phyloP scores from a whole-genome alignment of 208 protist genomes.

The Borovskyia barvae region DNA sequence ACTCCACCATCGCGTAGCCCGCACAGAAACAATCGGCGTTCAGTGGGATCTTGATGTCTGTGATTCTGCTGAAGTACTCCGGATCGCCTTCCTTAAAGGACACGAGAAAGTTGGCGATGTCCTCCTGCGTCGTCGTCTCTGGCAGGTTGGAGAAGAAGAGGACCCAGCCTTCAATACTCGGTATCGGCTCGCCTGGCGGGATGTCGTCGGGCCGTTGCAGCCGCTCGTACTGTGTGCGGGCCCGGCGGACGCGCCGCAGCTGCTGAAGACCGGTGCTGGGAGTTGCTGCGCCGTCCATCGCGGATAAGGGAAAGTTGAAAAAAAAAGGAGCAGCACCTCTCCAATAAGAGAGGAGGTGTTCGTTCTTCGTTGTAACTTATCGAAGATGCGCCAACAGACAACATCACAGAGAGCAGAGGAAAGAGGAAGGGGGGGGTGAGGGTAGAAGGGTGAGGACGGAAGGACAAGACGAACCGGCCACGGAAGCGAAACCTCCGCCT shows the following conservation, averaged over 20 bases:
- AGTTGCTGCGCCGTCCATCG: constrained; percentile 13
- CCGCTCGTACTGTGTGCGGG: constrained; percentile 68
- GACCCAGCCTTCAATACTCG: constrained; percentile 86
- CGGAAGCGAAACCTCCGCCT: too few species aligned
- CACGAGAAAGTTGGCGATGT: constrained; percentile 65
- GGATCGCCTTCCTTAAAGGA: constrained; percentile 43
- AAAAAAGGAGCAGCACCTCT: background rate
- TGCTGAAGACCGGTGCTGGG: constrained; percentile 29
- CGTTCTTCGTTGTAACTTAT: background rate
- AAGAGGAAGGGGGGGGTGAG: too few species aligned
- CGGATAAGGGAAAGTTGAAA: constrained; percentile 1
- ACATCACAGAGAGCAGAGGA: background rate
- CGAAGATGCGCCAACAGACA: background rate
- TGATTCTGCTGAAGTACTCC: constrained; percentile 60
- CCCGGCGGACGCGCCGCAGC: constrained; percentile 62
- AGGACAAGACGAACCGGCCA: background rate
- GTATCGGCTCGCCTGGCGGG: constrained; percentile 51
- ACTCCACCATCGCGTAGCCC: constrained; percentile 80
- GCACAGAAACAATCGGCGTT: constrained; percentile 66
- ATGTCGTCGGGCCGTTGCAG: constrained; percentile 68
- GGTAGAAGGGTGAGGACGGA: too few species aligned
- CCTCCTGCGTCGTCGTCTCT: constrained; percentile 50
- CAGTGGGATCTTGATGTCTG: constrained; percentile 67
- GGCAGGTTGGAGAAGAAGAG: constrained; percentile 74
- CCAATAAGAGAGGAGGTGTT: background rate